These are phyloP conservation scores for Epichloe uncinata DNA, from an alignment of 2,329 filamentous ascomycete genomes.

Conservation along the genomic window DNA sequence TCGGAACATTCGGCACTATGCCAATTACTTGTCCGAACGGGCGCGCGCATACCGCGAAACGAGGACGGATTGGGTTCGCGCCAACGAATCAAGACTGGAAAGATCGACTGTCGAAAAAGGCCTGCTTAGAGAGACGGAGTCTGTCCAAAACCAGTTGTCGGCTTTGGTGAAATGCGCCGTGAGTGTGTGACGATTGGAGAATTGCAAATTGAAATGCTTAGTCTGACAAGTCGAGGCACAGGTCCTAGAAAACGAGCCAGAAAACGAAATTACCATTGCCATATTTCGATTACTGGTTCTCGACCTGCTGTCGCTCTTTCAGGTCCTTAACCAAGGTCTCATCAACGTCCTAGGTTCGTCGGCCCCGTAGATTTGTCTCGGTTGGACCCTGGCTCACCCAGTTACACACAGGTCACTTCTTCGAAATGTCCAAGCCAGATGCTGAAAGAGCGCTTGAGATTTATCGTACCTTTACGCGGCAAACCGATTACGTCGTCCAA, in stretches of 20 bases:
- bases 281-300: slow-evolving; percentile 85
- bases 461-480: slow-evolving; percentile 81
- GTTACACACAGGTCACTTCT: slow-evolving; percentile 65
- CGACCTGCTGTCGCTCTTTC: slow-evolving; percentile 80
- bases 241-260: slow-evolving; percentile 76
- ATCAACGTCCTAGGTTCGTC: slow-evolving; percentile 84
- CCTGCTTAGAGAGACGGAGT: slow-evolving; percentile 78
- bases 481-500: slow-evolving; percentile 85
- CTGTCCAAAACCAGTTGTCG: slow-evolving; percentile 75
- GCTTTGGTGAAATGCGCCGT: slow-evolving; percentile 84
- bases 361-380: slow-evolving; percentile 3
- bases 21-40: slow-evolving; percentile 72
- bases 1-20: slow-evolving; percentile 84
- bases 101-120: slow-evolving; percentile 83
- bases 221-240: slow-evolving; percentile 19
- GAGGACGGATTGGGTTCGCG: slow-evolving; percentile 79
- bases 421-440: slow-evolving; percentile 92
- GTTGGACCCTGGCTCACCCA: slow-evolving; percentile 4
- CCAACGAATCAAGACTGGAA: slow-evolving; percentile 71
- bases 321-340: slow-evolving; percentile 90
- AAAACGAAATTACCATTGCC: slow-evolving; percentile 93
- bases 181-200: slow-evolving; percentile 21
- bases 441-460: slow-evolving; percentile 84
- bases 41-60: slow-evolving; percentile 73
- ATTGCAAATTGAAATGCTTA: background rate